Conservation (phyloP, 1,139 yeast genomes). For the Yamadazyma membranifaciens region DNA sequence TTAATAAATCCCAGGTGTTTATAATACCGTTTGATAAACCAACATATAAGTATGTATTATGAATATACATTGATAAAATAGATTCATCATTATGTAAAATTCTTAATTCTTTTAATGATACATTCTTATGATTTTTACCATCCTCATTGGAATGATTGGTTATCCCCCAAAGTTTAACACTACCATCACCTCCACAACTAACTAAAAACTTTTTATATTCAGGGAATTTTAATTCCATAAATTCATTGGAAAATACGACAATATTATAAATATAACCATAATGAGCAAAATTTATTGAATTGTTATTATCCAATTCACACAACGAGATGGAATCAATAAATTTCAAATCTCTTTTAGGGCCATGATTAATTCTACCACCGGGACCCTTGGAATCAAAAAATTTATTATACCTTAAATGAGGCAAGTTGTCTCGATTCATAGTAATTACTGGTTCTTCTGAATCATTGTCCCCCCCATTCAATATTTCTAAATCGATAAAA, state of each 20-base stretch:
- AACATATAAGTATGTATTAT: conserved; percentile 69
- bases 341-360: conserved; percentile 9
- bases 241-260: conserved; percentile 32
- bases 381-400: conserved; percentile 93
- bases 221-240: conserved; percentile 19
- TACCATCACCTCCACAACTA: conserved; percentile 89
- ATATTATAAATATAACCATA: conserved; percentile 85
- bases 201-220: conserved; percentile 23
- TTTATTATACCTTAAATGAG: conserved; percentile 77
- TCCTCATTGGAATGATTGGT: conserved; percentile 2
- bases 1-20: conserved; percentile 81
- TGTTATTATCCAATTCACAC: conserved; percentile 66
- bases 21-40: conserved; percentile 74
- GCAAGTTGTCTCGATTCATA: conserved; percentile 45
- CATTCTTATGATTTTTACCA: not conserved
- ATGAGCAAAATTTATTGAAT: conserved; percentile 80
- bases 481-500: conserved; percentile 22
- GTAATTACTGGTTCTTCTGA: not conserved
- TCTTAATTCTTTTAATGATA: conserved; percentile 24
- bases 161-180: conserved; percentile 70
- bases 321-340: conserved; percentile 23
- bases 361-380: conserved; percentile 55
- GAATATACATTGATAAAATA: conserved; percentile 63
- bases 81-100: conserved; percentile 66
- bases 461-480: not conserved